phyloP scores from a whole-genome alignment of 2,329 filamentous ascomycete species.

The Ceratocystis cubensis region DNA sequence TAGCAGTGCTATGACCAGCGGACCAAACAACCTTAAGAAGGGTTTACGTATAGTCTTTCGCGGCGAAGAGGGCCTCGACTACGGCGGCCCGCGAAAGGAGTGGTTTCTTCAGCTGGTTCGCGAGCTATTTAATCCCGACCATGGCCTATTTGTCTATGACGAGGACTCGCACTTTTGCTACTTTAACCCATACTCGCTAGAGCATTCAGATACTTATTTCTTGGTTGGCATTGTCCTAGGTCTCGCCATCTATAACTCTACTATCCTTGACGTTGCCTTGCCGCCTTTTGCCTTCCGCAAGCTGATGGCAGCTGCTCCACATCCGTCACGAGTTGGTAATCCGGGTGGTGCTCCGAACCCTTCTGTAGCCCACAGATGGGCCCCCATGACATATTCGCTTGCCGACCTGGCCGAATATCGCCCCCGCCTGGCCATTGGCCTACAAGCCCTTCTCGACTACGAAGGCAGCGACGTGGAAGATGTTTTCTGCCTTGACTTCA shows the following conservation, averaged over 20 bases:
- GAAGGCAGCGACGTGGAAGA: constrained; percentile 65
- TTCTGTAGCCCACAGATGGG: constrained; percentile 40
- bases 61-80: constrained; percentile 84
- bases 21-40: constrained; percentile 80
- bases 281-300: constrained; percentile 86
- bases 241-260: constrained; percentile 88
- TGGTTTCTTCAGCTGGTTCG: constrained; percentile 84
- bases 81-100: constrained; percentile 79
- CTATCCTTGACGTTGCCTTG: constrained; percentile 76
- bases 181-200: constrained; percentile 82
- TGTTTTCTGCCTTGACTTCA: constrained; percentile 72
- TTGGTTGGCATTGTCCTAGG: constrained; percentile 79
- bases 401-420: constrained; percentile 75
- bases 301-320: constrained; percentile 64
- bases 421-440: constrained; percentile 60
- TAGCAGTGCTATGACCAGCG: constrained; percentile 69
- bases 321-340: constrained; percentile 37
- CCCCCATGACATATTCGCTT: constrained; percentile 59
- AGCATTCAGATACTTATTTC: constrained; percentile 85
- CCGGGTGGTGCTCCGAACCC: background rate
- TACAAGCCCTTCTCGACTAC: constrained; percentile 66
- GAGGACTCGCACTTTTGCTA: constrained; percentile 85
- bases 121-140: constrained; percentile 81
- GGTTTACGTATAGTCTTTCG: constrained; percentile 72
- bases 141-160: constrained; percentile 87